A percentile compares a stretch with the other conserved stretches of the same genome.
These are phyloP conservation scores for Globisporangium megalacanthum DNA, from an alignment of 352 stramenopile species.

Conservation along the genomic window DNA sequence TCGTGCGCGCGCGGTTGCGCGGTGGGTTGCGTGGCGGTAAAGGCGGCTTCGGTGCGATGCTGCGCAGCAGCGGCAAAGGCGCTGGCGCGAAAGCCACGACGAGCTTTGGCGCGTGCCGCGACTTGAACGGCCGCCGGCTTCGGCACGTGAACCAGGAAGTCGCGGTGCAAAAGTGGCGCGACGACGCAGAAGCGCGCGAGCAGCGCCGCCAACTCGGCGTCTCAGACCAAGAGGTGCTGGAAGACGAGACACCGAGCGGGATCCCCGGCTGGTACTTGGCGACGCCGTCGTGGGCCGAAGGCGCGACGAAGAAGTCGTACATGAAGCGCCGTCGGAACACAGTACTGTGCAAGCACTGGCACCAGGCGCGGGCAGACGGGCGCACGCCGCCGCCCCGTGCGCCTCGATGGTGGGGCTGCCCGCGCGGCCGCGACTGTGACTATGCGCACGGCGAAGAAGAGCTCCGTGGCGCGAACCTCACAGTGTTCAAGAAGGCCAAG, in stretches of 20 bases:
- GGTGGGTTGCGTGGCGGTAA: constrained; percentile 73
- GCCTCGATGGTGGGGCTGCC: constrained; percentile 78
- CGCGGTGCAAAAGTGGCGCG: constrained; percentile 73
- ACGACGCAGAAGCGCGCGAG: constrained; percentile 46
- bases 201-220: constrained; percentile 42
- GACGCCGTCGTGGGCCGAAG: constrained; percentile 78
- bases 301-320: constrained; percentile 76
- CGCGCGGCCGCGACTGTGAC: constrained; percentile 71
- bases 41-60: constrained; percentile 82
- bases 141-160: constrained; percentile 87
- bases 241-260: constrained; percentile 78
- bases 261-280: constrained; percentile 82
- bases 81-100: constrained; percentile 64
- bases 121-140: constrained; percentile 71
- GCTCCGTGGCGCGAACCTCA: constrained; percentile 53
- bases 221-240: constrained; percentile 56
- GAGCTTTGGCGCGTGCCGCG: constrained; percentile 74
- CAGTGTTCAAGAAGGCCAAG: constrained; percentile 67
- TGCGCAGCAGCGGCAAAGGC: constrained; percentile 74
- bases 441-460: constrained; percentile 83
- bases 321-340: constrained; percentile 85
- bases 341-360: constrained; percentile 66
- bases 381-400: constrained; percentile 32
- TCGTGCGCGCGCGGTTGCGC: constrained; percentile 58
- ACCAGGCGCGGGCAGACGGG: constrained; percentile 48